Conservation (phyloP, 805 yeast genomes). For the Danielia reshetovae region DNA sequence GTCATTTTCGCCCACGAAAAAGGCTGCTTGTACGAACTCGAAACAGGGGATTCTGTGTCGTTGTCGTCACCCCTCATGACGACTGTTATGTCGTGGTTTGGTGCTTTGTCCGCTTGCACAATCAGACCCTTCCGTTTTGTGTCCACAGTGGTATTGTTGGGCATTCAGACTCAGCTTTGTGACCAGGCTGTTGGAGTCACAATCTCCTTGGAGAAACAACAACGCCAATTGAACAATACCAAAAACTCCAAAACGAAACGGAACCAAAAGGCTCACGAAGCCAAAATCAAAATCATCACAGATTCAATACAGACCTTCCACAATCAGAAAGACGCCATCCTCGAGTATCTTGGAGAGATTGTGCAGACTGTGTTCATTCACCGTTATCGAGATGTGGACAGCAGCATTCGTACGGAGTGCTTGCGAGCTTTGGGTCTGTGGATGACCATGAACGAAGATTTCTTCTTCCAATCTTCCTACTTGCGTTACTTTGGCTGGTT, state of each 20-base stretch:
- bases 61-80: constrained; percentile 45
- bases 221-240: constrained; percentile 38
- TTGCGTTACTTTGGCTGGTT: constrained; percentile 82
- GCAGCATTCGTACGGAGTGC: constrained; percentile 67
- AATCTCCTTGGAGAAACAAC: constrained; percentile 37
- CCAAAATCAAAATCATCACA: constrained; percentile 45
- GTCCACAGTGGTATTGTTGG: constrained; percentile 56
- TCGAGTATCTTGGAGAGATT: constrained; percentile 60
- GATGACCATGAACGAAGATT: constrained; percentile 68
- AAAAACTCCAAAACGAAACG: constrained; percentile 25
- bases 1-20: constrained; percentile 55
- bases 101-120: constrained; percentile 64
- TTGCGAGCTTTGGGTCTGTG: constrained; percentile 60
- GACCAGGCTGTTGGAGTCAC: constrained; percentile 38
- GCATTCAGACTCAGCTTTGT: constrained; percentile 60
- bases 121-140: constrained; percentile 68
- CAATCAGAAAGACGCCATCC: constrained; percentile 49
- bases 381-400: constrained; percentile 78
- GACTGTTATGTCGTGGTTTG: constrained; percentile 68
- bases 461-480: constrained; percentile 64
- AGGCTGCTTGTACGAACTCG: constrained; percentile 48
- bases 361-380: constrained; percentile 65
- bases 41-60: constrained; percentile 13
- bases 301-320: constrained; percentile 32
- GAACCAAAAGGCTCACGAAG: constrained; percentile 28